Conservation (phyloP, 331 rosid genomes). For the Acacia concinna region DNA sequence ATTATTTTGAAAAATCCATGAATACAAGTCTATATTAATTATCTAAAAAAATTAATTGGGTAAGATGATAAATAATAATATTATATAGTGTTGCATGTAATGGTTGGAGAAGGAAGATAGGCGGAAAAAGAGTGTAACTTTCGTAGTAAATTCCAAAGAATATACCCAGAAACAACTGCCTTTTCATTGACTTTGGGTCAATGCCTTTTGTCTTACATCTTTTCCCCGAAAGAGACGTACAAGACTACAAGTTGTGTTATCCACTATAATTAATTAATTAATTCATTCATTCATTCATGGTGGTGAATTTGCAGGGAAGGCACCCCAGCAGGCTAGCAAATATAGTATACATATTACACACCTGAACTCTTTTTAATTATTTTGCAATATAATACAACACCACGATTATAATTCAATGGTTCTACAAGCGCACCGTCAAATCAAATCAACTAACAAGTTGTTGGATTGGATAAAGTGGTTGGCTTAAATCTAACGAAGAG, state of each 20-base stretch:
- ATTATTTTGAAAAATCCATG: background rate
- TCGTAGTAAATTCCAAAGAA: background rate
- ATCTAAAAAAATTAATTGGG: too few species aligned
- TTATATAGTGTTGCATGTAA: background rate
- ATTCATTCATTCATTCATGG: too few species aligned
- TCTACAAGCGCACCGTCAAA: too few species aligned
- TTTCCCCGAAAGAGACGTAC: background rate
- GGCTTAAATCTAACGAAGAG: too few species aligned
- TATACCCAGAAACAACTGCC: background rate
- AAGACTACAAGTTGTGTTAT: background rate
- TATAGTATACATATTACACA: background rate
- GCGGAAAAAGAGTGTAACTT: background rate
- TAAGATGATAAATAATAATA: background rate
- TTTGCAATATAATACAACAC: too few species aligned
- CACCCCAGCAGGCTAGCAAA: background rate
- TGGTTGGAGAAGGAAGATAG: background rate
- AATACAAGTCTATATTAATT: too few species aligned
- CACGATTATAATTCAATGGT: too few species aligned
- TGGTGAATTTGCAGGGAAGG: background rate
- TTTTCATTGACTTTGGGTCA: conserved; percentile 27
- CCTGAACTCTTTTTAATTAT: too few species aligned
- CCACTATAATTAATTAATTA: background rate
- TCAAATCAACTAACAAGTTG: too few species aligned
- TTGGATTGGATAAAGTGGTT: too few species aligned
- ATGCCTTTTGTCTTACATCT: background rate